Conservation (phyloP, 176 grass and related monocot species). For the Alloteropsis semialata region DNA sequence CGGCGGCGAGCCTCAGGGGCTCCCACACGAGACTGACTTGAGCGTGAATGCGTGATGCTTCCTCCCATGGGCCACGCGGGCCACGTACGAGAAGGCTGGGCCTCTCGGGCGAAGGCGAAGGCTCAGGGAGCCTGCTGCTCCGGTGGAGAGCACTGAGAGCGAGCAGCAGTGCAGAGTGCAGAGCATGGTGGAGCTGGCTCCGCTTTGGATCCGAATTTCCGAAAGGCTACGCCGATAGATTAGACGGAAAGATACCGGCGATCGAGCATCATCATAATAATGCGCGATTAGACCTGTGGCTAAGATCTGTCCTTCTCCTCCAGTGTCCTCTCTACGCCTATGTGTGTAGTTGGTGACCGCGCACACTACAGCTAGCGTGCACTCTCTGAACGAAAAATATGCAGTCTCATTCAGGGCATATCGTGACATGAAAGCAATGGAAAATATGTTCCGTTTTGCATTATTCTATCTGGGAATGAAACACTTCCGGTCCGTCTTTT, state of each 20-base stretch:
- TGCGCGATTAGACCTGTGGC: conserved; percentile 29
- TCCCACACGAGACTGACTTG: neutral
- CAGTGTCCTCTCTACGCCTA: too few relatives aligned
- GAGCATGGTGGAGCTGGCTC: neutral
- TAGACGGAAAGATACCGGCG: conserved; percentile 30
- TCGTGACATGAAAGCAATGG: conserved; percentile 20
- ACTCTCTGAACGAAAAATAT: neutral
- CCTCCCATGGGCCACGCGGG: neutral
- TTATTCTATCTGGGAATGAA: neutral
- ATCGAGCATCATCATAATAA: conserved; percentile 40
- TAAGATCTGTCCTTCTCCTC: conserved; percentile 22
- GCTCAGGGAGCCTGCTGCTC: neutral
- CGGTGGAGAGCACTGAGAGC: conserved; percentile 20
- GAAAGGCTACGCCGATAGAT: conserved; percentile 33
- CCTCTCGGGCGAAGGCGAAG: neutral
- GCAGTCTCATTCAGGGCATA: conserved; percentile 9
- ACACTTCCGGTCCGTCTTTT: neutral
- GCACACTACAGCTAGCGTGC: too few relatives aligned
- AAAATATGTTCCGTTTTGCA: neutral
- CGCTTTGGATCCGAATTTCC: conserved; percentile 27
- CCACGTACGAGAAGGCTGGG: neutral
- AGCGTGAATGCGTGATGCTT: neutral
- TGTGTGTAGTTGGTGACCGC: neutral
- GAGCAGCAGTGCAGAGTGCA: too few relatives aligned
- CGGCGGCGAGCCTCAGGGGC: neutral